Evolutionary conservation across 78 protist species (phyloP).

Genomic region (Speleostelium caveatum): DNA sequence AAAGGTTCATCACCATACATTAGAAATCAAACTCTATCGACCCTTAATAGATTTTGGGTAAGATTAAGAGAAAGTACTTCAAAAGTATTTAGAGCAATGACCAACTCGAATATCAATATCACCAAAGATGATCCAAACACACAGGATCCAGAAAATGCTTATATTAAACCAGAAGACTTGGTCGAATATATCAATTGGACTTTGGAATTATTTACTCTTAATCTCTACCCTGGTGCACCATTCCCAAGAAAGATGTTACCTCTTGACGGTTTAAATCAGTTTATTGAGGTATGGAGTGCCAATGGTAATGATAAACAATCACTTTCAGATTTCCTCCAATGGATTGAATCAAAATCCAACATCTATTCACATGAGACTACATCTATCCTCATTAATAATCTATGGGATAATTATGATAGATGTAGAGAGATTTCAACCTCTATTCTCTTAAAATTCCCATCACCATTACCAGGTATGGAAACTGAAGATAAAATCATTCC

Average conservation of each 20-base stretch:
- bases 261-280: slow-evolving; percentile 24
- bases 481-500: slow-evolving; percentile 14
- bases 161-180: background rate
- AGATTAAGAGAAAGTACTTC: slow-evolving; percentile 49
- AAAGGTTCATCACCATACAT: slow-evolving; percentile 70
- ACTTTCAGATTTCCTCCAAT: background rate
- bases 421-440: slow-evolving; percentile 47
- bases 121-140: background rate
- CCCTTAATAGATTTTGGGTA: slow-evolving; percentile 54
- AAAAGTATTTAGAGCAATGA: slow-evolving; percentile 41
- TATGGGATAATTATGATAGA: slow-evolving; percentile 78
- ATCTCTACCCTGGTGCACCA: slow-evolving; percentile 79
- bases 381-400: slow-evolving; percentile 46
- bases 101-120: slow-evolving; percentile 14
- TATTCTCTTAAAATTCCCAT: slow-evolving; percentile 55
- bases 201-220: background rate
- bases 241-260: slow-evolving; percentile 76
- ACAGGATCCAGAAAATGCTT: background rate
- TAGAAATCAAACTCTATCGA: slow-evolving; percentile 46
- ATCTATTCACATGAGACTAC: slow-evolving; percentile 14
- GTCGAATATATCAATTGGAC: slow-evolving; percentile 41
- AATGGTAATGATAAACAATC: slow-evolving; percentile 21
- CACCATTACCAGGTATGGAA: slow-evolving; percentile 66
- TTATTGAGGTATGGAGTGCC: slow-evolving; percentile 50
- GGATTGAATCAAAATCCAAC: background rate